These are phyloP conservation scores for Adenanthera pavonina DNA, from an alignment of 306 rosid genomes.

Conservation along the genomic window DNA sequence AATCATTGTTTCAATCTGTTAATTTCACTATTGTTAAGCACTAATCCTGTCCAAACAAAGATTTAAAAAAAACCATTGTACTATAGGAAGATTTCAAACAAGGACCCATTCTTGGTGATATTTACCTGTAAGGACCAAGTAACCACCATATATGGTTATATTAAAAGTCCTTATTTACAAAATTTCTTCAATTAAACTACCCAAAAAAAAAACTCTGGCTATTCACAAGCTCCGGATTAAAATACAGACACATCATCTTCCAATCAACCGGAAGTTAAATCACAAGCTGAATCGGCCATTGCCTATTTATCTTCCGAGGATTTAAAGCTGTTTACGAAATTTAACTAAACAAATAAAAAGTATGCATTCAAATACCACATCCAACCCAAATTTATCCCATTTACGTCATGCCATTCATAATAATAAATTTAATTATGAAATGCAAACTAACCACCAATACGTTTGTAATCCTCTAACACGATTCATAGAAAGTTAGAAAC, in stretches of 20 bases:
- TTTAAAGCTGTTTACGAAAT: background rate
- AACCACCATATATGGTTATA: background rate
- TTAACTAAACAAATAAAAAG: background rate
- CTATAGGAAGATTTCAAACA: background rate
- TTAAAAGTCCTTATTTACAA: background rate
- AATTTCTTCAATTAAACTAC: background rate
- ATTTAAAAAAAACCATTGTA: background rate
- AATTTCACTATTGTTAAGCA: background rate
- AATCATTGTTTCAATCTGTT: background rate
- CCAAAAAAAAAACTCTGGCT: background rate
- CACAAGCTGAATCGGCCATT: background rate
- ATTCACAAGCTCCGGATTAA: background rate
- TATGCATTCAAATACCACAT: background rate
- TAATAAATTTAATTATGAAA: background rate
- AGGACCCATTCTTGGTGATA: background rate
- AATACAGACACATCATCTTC: background rate
- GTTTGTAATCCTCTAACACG: background rate
- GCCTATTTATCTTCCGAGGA: background rate
- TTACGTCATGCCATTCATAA: background rate
- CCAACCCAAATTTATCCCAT: background rate
- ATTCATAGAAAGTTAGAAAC: background rate
- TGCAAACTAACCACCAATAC: background rate
- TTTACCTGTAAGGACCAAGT: background rate
- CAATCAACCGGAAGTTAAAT: background rate
- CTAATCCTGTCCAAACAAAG: background rate